Evolutionary conservation across 2,329 filamentous ascomycete genomes (phyloP).

Genomic region (Dactylellina leptospora): DNA sequence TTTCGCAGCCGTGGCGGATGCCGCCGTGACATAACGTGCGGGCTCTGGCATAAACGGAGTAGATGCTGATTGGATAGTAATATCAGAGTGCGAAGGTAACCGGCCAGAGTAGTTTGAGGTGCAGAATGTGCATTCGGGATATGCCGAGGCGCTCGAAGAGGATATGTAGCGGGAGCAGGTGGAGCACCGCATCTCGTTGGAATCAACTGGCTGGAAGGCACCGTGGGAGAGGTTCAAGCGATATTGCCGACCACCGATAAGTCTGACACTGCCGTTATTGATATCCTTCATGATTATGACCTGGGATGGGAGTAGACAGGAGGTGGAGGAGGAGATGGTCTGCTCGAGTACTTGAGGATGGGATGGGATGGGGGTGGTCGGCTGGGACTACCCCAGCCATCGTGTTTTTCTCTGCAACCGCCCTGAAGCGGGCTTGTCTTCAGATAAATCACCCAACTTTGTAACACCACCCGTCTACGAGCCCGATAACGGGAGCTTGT

Average conservation of each 20-base stretch:
- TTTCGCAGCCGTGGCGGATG: slow-evolving; percentile 7
- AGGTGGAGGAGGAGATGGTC: slow-evolving; percentile 1
- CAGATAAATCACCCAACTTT: no score
- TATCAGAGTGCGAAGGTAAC: slow-evolving; percentile 23
- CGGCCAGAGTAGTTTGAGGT: slow-evolving; percentile 27
- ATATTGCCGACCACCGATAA: slow-evolving; percentile 25
- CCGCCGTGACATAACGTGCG: slow-evolving; percentile 9
- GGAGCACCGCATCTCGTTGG: slow-evolving; percentile 32
- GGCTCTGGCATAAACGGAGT: slow-evolving; percentile 2
- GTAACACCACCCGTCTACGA: no score
- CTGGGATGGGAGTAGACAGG: slow-evolving; percentile 2
- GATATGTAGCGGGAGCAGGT: slow-evolving; percentile 51
- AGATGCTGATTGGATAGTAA: slow-evolving; percentile 27
- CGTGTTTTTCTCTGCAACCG: slow-evolving; percentile 36
- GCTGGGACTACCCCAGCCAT: slow-evolving; percentile 38
- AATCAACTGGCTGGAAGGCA: slow-evolving; percentile 15
- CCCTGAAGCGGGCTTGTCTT: slow-evolving; percentile 10
- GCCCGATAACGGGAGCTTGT: no score
- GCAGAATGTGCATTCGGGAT: slow-evolving; percentile 38
- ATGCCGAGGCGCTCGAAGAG: slow-evolving; percentile 18
- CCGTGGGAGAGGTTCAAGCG: slow-evolving; percentile 22
- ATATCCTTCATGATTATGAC: slow-evolving; percentile 39
- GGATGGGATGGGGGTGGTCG: slow-evolving; percentile 2
- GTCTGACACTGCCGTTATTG: slow-evolving; percentile 33
- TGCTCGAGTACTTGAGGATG: neutral